Conservation (phyloP, 1,284 basidiomycete species). For the Pyrrhoderma lamaoense region DNA sequence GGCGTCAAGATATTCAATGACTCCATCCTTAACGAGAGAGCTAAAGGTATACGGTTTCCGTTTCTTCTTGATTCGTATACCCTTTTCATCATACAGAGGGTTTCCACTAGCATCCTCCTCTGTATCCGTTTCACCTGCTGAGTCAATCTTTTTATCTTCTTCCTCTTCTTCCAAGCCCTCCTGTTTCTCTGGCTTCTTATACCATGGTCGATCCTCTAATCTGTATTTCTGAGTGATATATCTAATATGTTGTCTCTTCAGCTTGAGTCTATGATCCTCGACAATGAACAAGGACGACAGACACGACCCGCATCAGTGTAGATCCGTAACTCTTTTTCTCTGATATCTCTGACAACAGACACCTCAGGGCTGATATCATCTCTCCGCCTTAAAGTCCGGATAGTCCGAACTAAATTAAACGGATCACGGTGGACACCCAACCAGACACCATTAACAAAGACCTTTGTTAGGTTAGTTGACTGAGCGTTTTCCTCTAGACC, state of each 20-base stretch:
- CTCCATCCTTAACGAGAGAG: slow-evolving; percentile 77
- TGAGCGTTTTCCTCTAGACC: slow-evolving; percentile 86
- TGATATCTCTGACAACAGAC: slow-evolving; percentile 94
- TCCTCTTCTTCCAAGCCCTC: not conserved
- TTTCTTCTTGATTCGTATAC: slow-evolving; percentile 10
- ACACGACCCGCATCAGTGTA: slow-evolving; percentile 98
- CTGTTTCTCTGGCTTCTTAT: not conserved
- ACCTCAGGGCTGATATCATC: slow-evolving; percentile 97
- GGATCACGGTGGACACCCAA: slow-evolving; percentile 99
- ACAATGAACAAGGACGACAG: slow-evolving; percentile 95
- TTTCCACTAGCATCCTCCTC: not conserved
- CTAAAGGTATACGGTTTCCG: slow-evolving; percentile 68
- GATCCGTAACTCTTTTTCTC: slow-evolving; percentile 89
- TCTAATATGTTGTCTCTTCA: slow-evolving; percentile 82
- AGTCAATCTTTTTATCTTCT: not conserved
- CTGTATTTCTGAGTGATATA: slow-evolving; percentile 51
- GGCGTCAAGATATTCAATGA: slow-evolving; percentile 93
- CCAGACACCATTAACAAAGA: slow-evolving; percentile 99
- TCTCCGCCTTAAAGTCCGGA: slow-evolving; percentile 87
- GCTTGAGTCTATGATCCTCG: slow-evolving; percentile 77
- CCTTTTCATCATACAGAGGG: not conserved
- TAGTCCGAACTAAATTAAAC: slow-evolving; percentile 84
- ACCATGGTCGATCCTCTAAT: slow-evolving; percentile 14
- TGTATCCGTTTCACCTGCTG: not conserved
- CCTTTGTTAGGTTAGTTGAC: slow-evolving; percentile 84